These are phyloP conservation scores for Aspergillus bertholletiae DNA, from an alignment of 495 filamentous ascomycete species.

Conservation along the genomic window DNA sequence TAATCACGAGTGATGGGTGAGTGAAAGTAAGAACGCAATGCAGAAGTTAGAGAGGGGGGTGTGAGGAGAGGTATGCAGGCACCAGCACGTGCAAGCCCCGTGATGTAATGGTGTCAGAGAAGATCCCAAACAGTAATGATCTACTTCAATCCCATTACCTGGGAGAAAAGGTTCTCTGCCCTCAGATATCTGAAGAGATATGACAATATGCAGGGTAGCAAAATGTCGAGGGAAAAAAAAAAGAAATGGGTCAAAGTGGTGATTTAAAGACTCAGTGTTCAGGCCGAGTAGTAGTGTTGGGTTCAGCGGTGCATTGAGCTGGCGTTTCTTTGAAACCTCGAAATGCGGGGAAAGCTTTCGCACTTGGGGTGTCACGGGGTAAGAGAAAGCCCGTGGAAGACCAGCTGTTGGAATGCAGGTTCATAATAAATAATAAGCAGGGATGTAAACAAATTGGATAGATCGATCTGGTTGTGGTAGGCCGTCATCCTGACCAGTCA, in stretches of 20 bases:
- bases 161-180: background rate
- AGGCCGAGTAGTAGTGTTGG: background rate
- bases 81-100: background rate
- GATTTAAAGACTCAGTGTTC: background rate
- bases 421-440: too few relatives aligned
- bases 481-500: too few relatives aligned
- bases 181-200: background rate
- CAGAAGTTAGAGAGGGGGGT: background rate
- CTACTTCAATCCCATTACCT: background rate
- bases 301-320: constrained; percentile 5
- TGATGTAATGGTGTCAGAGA: background rate
- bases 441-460: too few relatives aligned
- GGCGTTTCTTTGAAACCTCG: background rate
- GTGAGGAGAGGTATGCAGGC: background rate
- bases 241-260: background rate
- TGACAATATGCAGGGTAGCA: background rate
- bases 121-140: constrained; percentile 1
- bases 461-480: background rate
- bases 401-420: too few relatives aligned
- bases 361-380: background rate
- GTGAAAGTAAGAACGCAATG: background rate
- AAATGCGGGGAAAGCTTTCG: constrained; percentile 12
- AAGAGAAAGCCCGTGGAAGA: too few relatives aligned
- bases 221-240: background rate
- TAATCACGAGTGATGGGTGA: background rate